Conservation (phyloP, 1,284 basidiomycete species). For the Cronartium quercuum region DNA sequence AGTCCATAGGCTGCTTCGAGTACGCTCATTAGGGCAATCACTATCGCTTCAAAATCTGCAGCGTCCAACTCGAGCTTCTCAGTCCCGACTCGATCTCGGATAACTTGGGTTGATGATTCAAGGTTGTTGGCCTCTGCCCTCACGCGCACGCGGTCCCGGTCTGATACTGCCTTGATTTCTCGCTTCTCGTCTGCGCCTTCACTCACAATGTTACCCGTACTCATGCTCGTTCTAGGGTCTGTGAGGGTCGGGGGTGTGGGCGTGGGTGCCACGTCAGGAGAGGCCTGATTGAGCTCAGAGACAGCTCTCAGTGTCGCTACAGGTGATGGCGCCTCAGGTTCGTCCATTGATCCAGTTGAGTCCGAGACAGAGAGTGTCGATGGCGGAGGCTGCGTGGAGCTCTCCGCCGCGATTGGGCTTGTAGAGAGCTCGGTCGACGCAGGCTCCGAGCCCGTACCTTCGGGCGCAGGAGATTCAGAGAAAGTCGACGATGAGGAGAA, state of each 20-base stretch:
- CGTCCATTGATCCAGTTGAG: no score
- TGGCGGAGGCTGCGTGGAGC: no score
- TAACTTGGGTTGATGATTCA: not conserved
- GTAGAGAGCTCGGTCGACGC: no score
- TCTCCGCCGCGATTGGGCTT: no score
- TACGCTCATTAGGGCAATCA: slow-evolving; percentile 18
- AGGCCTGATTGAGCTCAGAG: no score
- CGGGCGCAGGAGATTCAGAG: no score
- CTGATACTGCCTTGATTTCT: not conserved
- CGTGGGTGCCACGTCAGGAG: no score
- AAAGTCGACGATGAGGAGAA: not conserved
- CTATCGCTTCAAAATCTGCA: slow-evolving; percentile 32
- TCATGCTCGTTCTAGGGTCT: not conserved
- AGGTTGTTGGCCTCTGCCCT: not conserved
- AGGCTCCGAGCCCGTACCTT: no score
- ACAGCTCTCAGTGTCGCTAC: no score
- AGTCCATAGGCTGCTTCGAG: slow-evolving; percentile 37
- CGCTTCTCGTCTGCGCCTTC: not conserved
- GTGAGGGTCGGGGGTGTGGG: not conserved
- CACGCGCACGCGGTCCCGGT: no score
- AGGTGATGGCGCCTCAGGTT: no score
- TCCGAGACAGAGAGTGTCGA: no score
- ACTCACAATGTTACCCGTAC: not conserved
- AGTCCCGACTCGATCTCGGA: not conserved
- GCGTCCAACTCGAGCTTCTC: not conserved